Evolutionary conservation across 805 yeast genomes (phyloP).

Genomic region (Cyberlindnera nakhonratchasimensis): DNA sequence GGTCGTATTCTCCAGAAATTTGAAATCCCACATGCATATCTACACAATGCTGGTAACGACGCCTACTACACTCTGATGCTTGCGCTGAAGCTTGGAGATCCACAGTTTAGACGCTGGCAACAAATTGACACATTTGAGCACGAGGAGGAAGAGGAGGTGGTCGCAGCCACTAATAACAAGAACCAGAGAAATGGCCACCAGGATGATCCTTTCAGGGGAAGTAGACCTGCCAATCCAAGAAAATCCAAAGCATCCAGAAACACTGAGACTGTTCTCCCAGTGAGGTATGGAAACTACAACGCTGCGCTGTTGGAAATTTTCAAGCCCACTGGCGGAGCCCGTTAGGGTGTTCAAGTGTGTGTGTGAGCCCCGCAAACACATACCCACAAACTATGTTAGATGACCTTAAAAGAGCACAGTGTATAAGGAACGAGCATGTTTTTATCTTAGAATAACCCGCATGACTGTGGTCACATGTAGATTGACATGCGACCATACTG

Average conservation of each 20-base stretch:
- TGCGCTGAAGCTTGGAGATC: constrained; percentile 51
- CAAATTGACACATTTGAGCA: constrained; percentile 8
- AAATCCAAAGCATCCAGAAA: constrained; percentile 1
- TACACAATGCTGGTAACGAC: constrained; percentile 74
- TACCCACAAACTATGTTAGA: too few species aligned
- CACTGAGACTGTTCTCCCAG: constrained; percentile 3
- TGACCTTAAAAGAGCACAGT: too few species aligned
- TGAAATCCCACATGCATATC: constrained; percentile 51
- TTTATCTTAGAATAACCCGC: too few species aligned
- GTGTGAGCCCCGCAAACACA: too few species aligned
- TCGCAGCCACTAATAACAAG: too few species aligned
- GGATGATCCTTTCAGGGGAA: constrained; percentile 1
- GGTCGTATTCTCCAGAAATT: constrained; percentile 44
- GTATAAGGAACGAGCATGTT: too few species aligned
- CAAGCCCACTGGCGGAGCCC: background rate
- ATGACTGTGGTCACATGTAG: too few species aligned
- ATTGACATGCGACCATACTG: too few species aligned
- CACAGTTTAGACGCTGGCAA: constrained; percentile 30
- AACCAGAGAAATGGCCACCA: background rate
- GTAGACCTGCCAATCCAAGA: constrained; percentile 4
- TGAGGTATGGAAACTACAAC: background rate
- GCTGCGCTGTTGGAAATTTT: constrained; percentile 3
- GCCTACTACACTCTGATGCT: constrained; percentile 57
- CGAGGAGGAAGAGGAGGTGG: background rate
- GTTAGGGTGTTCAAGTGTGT: too few species aligned